Evolutionary conservation across 805 yeast genomes (phyloP).

Genomic region (Saccharomycopsis malanga): DNA sequence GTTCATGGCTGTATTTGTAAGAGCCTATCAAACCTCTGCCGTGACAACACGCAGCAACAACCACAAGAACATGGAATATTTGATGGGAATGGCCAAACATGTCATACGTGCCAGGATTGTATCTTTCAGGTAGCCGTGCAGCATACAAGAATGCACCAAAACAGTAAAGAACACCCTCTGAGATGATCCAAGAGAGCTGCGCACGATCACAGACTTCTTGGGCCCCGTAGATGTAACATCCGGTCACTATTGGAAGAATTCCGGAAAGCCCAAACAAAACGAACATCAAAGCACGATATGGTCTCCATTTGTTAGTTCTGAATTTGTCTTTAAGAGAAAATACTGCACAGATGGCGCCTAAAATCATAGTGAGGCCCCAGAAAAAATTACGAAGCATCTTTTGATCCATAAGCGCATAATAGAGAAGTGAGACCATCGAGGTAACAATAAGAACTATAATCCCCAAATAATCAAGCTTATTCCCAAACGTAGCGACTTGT

Average conservation of each 20-base stretch:
- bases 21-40: conserved; percentile 53
- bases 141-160: conserved; percentile 79
- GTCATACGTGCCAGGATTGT: conserved; percentile 57
- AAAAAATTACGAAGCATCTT: conserved; percentile 33
- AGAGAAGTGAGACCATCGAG: conserved; percentile 47
- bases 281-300: conserved; percentile 71
- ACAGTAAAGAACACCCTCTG: conserved; percentile 72
- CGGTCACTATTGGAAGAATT: conserved; percentile 57
- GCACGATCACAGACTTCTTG: conserved; percentile 42
- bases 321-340: conserved; percentile 62
- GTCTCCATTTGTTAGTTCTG: conserved; percentile 64
- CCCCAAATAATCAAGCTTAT: conserved; percentile 70
- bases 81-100: conserved; percentile 79
- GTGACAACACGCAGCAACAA: conserved; percentile 70
- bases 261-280: conserved; percentile 77
- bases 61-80: conserved; percentile 72
- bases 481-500: conserved; percentile 46
- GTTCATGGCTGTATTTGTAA: conserved; percentile 42
- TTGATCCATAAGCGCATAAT: conserved; percentile 43
- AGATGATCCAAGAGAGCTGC: conserved; percentile 52
- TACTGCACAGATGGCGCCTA: conserved; percentile 57
- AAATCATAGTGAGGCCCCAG: conserved; percentile 37
- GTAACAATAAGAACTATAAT: conserved; percentile 62
- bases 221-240: conserved; percentile 43
- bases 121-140: conserved; percentile 67